Evolutionary conservation across 345 rosid genomes (phyloP), one percentile per base, ranked within the genome.

Genomic region (Aquilaria malaccensis): DNA sequence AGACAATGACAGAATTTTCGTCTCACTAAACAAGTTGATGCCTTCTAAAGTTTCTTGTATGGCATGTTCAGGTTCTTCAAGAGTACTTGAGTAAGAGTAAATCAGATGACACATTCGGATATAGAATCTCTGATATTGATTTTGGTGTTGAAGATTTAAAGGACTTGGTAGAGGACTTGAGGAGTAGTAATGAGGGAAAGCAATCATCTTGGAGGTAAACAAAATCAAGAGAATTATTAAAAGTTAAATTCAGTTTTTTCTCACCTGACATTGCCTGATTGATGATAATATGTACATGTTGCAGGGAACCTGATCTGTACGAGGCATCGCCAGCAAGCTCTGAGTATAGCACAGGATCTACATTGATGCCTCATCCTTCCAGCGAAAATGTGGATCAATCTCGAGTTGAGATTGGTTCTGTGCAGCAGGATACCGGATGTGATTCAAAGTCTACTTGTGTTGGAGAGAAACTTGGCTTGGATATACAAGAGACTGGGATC

Each of bases 311-410:
- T 52, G 88, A 73, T 77, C 81, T 85, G 10, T 81, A 83, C 51
- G 88, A 87, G 72, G 95, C 66, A 43, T 82, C 99, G 70, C 89
- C 96, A 50, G 86, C 84, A 65, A 94, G 95, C 74, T 94, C 97
- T 47, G 95, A 85, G 45, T 83, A 83, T 55, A 94, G 97, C 61
- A 83, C 95, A 67, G 97, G 96, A 60, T 94, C 97, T 63, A 86
- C 86, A 50, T 51, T 73, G 30, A 62, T 81, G 76, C 70, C 73
- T 45, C 70, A 64, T 67, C 49, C 65, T 33, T 73, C 71, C 50
- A 74, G 66, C 68, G 89, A 81, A 50, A 72, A 64, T 69, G 70
- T 67, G 56, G 82, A 81, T 58, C 80, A 81, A 69, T 65, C 64
- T 59, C 74, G 73, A 70, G 56, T 71, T 61, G 84, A 77, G 62